Conservation (phyloP, 2,329 filamentous ascomycete species). For the Diplocarpon rosae region DNA sequence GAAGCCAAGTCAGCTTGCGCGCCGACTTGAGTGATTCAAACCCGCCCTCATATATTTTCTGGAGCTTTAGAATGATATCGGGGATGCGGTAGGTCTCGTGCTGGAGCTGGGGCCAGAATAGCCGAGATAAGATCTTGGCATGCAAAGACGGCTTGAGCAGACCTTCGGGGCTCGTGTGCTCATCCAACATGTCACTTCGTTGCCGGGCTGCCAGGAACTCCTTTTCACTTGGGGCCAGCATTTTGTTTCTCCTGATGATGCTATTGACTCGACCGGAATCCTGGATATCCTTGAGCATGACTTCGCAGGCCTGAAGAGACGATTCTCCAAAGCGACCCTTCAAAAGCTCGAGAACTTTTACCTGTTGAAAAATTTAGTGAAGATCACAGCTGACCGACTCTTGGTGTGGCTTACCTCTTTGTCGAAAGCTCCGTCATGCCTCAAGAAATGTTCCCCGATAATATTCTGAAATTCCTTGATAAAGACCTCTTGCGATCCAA, state of each 20-base stretch:
- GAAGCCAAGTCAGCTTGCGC: slow-evolving; percentile 80
- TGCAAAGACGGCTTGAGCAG: slow-evolving; percentile 40
- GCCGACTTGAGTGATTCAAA: slow-evolving; percentile 75
- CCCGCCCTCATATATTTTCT: slow-evolving; percentile 59
- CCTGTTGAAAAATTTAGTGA: slow-evolving; percentile 29
- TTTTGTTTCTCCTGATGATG: slow-evolving; percentile 45
- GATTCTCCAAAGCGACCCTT: slow-evolving; percentile 82
- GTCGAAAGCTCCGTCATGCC: slow-evolving; percentile 56
- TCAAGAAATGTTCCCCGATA: slow-evolving; percentile 70
- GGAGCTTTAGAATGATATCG: slow-evolving; percentile 43
- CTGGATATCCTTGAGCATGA: slow-evolving; percentile 90
- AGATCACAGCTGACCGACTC: background rate
- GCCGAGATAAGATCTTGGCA: slow-evolving; percentile 77
- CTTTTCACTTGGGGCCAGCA: slow-evolving; percentile 26
- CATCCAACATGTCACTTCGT: slow-evolving; percentile 17
- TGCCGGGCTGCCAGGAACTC: slow-evolving; percentile 19
- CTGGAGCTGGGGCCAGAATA: slow-evolving; percentile 84
- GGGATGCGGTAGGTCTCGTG: slow-evolving; percentile 60
- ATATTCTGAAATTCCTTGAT: slow-evolving; percentile 89
- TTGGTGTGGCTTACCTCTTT: slow-evolving; percentile 43
- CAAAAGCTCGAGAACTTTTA: slow-evolving; percentile 73
- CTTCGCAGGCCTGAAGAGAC: slow-evolving; percentile 83
- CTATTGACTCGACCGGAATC: slow-evolving; percentile 69
- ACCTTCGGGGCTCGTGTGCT: slow-evolving; percentile 27
- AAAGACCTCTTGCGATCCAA: slow-evolving; percentile 83